Conservation (phyloP, 2,329 filamentous ascomycete genomes). For the Fusarium succisae region DNA sequence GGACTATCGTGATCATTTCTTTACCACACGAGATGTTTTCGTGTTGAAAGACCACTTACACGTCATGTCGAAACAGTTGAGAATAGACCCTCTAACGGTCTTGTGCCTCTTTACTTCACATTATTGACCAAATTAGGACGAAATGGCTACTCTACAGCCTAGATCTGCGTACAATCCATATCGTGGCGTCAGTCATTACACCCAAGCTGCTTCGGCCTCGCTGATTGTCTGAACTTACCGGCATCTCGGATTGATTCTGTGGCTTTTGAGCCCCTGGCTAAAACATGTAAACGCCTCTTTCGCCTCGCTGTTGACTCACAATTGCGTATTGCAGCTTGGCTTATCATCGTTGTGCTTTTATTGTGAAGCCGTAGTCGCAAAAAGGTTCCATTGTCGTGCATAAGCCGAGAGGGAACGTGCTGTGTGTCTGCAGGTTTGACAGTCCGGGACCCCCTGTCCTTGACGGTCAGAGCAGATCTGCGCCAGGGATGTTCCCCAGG, state of each 20-base stretch:
- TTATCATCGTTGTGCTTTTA: background rate
- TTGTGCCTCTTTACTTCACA: background rate
- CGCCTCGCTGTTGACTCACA: background rate
- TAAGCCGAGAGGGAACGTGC: slow-evolving; percentile 22
- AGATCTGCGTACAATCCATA: background rate
- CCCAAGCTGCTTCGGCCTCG: slow-evolving; percentile 3
- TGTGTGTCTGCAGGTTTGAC: slow-evolving; percentile 29
- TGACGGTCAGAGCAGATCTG: slow-evolving; percentile 21
- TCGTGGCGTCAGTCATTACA: slow-evolving; percentile 19
- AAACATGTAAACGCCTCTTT: slow-evolving; percentile 7
- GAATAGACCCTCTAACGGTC: background rate
- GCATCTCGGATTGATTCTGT: background rate
- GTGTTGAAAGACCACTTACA: background rate
- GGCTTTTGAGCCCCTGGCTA: background rate
- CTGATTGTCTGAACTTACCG: background rate
- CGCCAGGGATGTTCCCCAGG: slow-evolving; percentile 21
- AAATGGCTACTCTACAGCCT: background rate
- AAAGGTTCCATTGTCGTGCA: slow-evolving; percentile 7
- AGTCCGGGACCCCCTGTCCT: slow-evolving; percentile 26
- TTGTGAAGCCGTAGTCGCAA: background rate
- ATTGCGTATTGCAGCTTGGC: background rate
- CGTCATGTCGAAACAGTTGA: background rate
- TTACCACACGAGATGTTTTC: background rate
- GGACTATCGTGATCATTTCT: background rate
- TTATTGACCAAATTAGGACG: background rate